Evolutionary conservation across 2,329 filamentous ascomycete species (phyloP), one percentile per base, ranked within the genome.

Genomic region (Paraphaeosphaeria sporulosa): DNA sequence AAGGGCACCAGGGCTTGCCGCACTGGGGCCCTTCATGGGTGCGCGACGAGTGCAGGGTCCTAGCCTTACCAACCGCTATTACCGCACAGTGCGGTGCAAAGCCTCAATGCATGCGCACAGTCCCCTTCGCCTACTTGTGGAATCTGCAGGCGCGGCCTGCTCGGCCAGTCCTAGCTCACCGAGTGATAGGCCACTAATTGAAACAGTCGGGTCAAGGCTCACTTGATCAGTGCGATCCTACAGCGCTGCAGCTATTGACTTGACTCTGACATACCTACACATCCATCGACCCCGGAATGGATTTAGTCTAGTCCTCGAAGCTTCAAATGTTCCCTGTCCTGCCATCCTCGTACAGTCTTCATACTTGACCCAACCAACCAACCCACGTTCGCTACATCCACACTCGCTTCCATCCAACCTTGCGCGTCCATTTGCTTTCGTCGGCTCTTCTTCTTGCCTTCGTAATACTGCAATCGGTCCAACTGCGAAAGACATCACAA

Each of bases 61-160:
- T 64, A 66, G 61, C 60, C 61, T 57, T 65, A 60, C 52, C 55
- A 63, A 65, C 59, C 61, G 65, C 65, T 60, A 51, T 64, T 61
- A 61, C 60, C 44, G 55, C 61, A 62, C 49, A 30, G 57, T 60
- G 67, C 47, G 27, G 58, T 61, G 68, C 64, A 64, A 69, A 69
- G 68, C 70, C 67, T 68, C 64, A 55, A 61, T 64, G 61, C 64
- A 63, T 36, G 59, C 62, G 67, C 71, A 70, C 64, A 55, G 60
- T 61, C 63, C 64, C 30, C 60, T 58, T 63, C 54, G 58, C 62
- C 61, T 62, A 47, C 60, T 46, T 52, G 48, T 59, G 56, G 51
- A 61, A 58, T 51, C 54, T 66, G 64, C 65, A 64, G 60, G 62
- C 62, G 56, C 59, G 52, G 57, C 53, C 56, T 53, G 48, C 52